Conservation (phyloP, 495 filamentous ascomycete genomes). For the Penicillium pulvis region DNA sequence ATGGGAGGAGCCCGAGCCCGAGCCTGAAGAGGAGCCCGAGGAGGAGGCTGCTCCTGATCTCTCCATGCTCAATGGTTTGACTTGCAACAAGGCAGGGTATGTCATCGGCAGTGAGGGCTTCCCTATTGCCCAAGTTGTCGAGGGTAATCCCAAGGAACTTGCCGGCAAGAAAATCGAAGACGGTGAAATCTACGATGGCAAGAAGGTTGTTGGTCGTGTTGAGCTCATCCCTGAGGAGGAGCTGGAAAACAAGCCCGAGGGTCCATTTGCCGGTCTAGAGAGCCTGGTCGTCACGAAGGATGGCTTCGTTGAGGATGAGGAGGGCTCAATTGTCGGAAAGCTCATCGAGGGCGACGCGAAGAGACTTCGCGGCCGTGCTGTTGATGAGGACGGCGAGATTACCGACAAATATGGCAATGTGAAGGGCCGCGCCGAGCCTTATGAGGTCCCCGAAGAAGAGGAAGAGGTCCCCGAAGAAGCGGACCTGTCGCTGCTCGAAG, state of each 20-base stretch:
- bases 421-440: constrained; percentile 74
- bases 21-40: constrained; percentile 5
- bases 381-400: constrained; percentile 85
- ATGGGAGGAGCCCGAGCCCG: constrained; percentile 50
- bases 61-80: constrained; percentile 63
- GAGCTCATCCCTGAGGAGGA: constrained; percentile 75
- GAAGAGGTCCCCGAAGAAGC: constrained; percentile 46
- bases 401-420: constrained; percentile 78
- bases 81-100: constrained; percentile 78
- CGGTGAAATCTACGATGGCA: constrained; percentile 73
- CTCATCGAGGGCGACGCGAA: constrained; percentile 77
- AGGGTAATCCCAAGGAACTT: constrained; percentile 68
- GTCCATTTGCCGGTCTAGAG: constrained; percentile 75
- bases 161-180: constrained; percentile 69
- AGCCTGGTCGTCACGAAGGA: constrained; percentile 67
- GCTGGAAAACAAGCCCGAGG: constrained; percentile 66
- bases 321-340: constrained; percentile 69
- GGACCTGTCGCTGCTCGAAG: constrained; percentile 72
- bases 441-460: constrained; percentile 59
- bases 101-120: constrained; percentile 73
- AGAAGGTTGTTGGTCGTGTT: constrained; percentile 71
- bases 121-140: constrained; percentile 66
- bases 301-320: constrained; percentile 69
- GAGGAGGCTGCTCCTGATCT: constrained; percentile 49
- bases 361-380: constrained; percentile 70